Conservation (phyloP, 1,284 basidiomycete species). For the Fistulina hepatica region DNA sequence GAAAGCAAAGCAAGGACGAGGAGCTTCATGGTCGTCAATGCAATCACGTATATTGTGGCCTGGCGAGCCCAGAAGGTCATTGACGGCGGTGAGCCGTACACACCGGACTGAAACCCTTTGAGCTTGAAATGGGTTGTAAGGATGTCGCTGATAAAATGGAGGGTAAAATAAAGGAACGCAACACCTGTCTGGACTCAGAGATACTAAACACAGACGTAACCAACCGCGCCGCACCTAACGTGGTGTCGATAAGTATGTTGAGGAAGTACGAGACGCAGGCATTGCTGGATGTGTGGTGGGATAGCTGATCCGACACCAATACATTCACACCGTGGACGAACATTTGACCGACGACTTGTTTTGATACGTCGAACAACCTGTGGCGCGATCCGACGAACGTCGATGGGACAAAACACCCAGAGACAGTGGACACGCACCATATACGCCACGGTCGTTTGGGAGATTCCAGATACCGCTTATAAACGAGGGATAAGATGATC, state of each 20-base stretch:
- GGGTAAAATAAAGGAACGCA: constrained; percentile 69
- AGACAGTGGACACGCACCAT: constrained; percentile 45
- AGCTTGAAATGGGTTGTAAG: constrained; percentile 55
- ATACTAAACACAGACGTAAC: constrained; percentile 1
- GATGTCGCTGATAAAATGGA: constrained; percentile 61
- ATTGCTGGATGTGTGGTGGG: constrained; percentile 59
- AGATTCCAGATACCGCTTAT: constrained; percentile 81
- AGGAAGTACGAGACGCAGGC: constrained; percentile 91
- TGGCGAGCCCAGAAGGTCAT: constrained; percentile 73
- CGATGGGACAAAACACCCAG: constrained; percentile 6
- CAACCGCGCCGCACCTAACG: constrained; percentile 51
- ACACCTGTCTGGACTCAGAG: constrained; percentile 46
- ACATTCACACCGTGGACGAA: constrained; percentile 86
- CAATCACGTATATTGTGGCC: constrained; percentile 75
- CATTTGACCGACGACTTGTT: constrained; percentile 87
- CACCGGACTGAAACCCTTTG: constrained; percentile 77
- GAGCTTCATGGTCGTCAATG: constrained; percentile 86
- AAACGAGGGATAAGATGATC: constrained; percentile 76
- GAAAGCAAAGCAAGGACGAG: constrained; percentile 69
- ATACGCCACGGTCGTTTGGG: constrained; percentile 86
- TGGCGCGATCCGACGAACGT: constrained; percentile 4
- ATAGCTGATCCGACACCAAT: constrained; percentile 62
- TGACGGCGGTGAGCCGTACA: constrained; percentile 77
- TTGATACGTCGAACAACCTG: constrained; percentile 82
- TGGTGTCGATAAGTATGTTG: constrained; percentile 92